phyloP scores from a whole-genome alignment of 2,329 filamentous ascomycete genomes.

The Alternaria triticina region DNA sequence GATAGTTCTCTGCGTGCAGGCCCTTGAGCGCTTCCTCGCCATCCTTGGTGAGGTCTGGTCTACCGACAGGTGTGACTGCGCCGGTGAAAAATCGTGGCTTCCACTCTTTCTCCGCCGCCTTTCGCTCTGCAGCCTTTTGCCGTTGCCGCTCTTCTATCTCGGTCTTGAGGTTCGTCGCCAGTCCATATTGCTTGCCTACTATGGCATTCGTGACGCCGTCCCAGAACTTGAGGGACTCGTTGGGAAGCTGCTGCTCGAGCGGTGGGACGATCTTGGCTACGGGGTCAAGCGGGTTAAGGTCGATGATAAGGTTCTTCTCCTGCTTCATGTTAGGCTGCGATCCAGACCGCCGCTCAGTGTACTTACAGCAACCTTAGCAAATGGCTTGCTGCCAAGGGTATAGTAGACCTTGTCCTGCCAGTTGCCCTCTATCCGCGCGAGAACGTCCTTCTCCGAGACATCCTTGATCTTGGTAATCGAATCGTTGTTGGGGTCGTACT shows the following conservation, averaged over 20 bases:
- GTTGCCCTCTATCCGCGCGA: slow-evolving; percentile 80
- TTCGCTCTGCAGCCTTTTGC: slow-evolving; percentile 80
- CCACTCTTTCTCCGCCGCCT: slow-evolving; percentile 73
- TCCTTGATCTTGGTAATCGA: slow-evolving; percentile 80
- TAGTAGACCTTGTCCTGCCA: slow-evolving; percentile 80
- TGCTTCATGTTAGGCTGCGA: slow-evolving; percentile 22
- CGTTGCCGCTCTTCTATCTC: slow-evolving; percentile 92
- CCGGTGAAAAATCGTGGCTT: slow-evolving; percentile 85
- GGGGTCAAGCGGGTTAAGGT: slow-evolving; percentile 82
- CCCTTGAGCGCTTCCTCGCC: slow-evolving; percentile 64
- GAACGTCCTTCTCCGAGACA: slow-evolving; percentile 81
- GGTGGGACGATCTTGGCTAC: slow-evolving; percentile 82
- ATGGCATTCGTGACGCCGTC: slow-evolving; percentile 86
- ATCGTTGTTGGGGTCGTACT: slow-evolving; percentile 86
- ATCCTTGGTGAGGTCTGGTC: slow-evolving; percentile 67
- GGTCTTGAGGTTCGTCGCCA: slow-evolving; percentile 85
- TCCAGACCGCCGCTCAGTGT: background rate
- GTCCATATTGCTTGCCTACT: slow-evolving; percentile 77
- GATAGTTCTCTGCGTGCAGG: slow-evolving; percentile 60
- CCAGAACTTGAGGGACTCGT: slow-evolving; percentile 92
- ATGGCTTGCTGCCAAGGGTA: slow-evolving; percentile 56
- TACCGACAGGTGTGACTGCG: slow-evolving; percentile 64
- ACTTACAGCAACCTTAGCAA: slow-evolving; percentile 63
- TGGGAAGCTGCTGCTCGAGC: slow-evolving; percentile 76
- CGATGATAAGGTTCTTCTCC: slow-evolving; percentile 76